These are phyloP conservation scores for Saccharomycopsis sp. DNA, from an alignment of 805 yeast species.

Conservation along the genomic window DNA sequence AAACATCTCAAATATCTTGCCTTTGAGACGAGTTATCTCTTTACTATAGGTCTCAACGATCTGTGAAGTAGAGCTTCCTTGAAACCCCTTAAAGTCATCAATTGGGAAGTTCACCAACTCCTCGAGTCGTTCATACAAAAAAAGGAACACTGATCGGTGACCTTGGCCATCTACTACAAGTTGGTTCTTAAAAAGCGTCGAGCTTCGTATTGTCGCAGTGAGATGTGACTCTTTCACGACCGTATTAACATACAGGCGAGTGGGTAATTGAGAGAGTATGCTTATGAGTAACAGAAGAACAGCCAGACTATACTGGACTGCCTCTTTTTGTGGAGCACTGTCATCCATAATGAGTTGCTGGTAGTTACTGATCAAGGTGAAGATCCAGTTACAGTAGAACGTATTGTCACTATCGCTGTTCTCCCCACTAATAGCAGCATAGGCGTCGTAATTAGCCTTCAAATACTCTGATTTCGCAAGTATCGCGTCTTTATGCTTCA, in stretches of 20 bases:
- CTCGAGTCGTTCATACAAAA: constrained; percentile 17
- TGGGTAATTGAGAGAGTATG: constrained; percentile 34
- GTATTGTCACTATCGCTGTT: constrained; percentile 21
- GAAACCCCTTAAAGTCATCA: constrained; percentile 32
- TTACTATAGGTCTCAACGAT: constrained; percentile 1
- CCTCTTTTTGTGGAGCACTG: constrained; percentile 9
- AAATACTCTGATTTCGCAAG: constrained; percentile 22
- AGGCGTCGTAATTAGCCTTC: constrained; percentile 24
- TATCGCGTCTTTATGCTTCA: constrained; percentile 19
- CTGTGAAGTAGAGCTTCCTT: constrained; percentile 14
- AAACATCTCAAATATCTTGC: constrained; percentile 22
- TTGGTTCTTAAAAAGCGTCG: constrained; percentile 3
- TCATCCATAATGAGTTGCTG: constrained; percentile 19
- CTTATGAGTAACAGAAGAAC: constrained; percentile 26
- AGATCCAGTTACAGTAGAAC: constrained; percentile 28
- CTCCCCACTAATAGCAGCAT: constrained; percentile 21
- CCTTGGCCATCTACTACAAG: not conserved
- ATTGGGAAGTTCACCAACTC: constrained; percentile 32
- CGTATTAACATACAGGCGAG: constrained; percentile 31
- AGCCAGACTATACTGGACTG: constrained; percentile 12
- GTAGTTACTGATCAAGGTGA: not conserved
- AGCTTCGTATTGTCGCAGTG: constrained; percentile 18
- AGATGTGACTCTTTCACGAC: constrained; percentile 28
- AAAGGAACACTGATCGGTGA: not conserved
- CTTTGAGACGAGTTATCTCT: constrained; percentile 22